Conservation (phyloP, 352 stramenopile genomes). For the Pythium pyrilobum region DNA sequence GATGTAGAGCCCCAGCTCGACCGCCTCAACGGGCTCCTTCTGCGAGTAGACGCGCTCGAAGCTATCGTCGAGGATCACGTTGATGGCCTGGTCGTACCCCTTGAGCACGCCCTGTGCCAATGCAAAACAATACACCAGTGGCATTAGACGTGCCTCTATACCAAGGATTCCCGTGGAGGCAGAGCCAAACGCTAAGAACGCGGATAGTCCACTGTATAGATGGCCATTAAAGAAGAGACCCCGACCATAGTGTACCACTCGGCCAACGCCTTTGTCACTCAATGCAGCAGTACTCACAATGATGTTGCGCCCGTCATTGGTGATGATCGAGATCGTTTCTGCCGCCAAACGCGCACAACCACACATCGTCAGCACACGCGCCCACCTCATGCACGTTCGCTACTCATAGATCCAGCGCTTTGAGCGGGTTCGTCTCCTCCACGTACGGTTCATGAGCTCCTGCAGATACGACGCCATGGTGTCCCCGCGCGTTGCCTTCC, state of each 20-base stretch:
- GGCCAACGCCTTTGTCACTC: background rate
- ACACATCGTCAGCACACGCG: too few species aligned
- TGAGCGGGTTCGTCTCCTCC: background rate
- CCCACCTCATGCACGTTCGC: too few species aligned
- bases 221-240: too few species aligned
- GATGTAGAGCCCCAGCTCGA: conserved; percentile 91
- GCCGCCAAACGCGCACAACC: background rate
- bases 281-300: conserved; percentile 50
- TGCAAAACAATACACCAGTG: background rate
- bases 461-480: conserved; percentile 80
- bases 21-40: conserved; percentile 85
- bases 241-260: background rate
- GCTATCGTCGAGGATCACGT: conserved; percentile 91
- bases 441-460: conserved; percentile 80
- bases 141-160: background rate
- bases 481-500: conserved; percentile 6
- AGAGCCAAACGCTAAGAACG: too few species aligned
- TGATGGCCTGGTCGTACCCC: conserved; percentile 93
- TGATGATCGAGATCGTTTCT: conserved; percentile 92
- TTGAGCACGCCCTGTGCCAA: conserved; percentile 69
- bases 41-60: conserved; percentile 92
- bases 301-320: conserved; percentile 93
- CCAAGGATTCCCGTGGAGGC: too few species aligned
- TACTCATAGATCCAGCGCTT: background rate
- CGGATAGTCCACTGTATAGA: too few species aligned